These are phyloP conservation scores for Aquilaria sinensis DNA, from an alignment of 345 rosid species.

Conservation along the genomic window DNA sequence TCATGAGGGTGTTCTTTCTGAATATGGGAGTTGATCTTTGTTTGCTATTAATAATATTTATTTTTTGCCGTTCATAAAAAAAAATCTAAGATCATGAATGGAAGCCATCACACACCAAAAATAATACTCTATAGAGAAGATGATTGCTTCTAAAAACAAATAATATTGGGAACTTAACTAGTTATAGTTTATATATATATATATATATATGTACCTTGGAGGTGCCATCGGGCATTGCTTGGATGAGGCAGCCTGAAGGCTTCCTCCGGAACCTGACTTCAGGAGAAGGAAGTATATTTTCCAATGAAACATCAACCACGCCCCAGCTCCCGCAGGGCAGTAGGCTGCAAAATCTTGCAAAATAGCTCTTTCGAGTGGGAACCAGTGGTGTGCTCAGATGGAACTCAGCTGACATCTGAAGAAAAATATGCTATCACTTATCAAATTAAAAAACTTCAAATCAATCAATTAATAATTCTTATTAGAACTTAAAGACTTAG, in stretches of 20 bases:
- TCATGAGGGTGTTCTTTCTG: too few species aligned
- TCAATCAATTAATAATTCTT: too few species aligned
- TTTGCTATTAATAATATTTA: too few species aligned
- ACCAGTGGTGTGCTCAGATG: constrained; percentile 38
- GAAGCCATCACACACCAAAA: too few species aligned
- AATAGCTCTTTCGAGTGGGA: constrained; percentile 27
- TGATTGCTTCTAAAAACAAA: not conserved
- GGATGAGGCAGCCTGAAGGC: constrained; percentile 49
- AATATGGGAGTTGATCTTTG: too few species aligned
- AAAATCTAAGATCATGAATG: too few species aligned
- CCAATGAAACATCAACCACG: constrained; percentile 50
- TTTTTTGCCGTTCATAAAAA: too few species aligned
- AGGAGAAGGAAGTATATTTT: constrained; percentile 27
- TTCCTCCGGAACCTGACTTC: constrained; percentile 22
- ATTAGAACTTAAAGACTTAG: too few species aligned
- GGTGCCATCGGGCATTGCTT: constrained; percentile 21
- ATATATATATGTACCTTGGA: constrained; percentile 22
- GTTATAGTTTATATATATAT: not conserved
- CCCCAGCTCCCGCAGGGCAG: constrained; percentile 29
- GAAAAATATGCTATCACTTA: too few species aligned
- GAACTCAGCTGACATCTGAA: constrained; percentile 41
- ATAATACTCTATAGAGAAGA: too few species aligned
- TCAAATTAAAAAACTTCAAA: too few species aligned
- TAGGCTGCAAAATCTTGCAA: constrained; percentile 37
- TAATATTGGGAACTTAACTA: not conserved